Evolutionary conservation across 371 early-diverging fungal genomes (phyloP).

Genomic region (Actinomucor elegans): DNA sequence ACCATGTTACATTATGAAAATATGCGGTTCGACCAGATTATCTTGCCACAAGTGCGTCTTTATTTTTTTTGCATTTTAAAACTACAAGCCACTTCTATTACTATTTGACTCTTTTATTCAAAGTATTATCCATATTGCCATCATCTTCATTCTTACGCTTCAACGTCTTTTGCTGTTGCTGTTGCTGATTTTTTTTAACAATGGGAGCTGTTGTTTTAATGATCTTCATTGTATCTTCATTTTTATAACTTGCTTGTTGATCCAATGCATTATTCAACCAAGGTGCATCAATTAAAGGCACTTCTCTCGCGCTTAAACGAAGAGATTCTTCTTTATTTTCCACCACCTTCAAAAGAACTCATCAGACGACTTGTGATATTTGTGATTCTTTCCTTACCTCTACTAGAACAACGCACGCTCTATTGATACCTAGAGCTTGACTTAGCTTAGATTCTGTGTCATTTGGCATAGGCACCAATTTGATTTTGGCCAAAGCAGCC

Average conservation of each 20-base stretch:
- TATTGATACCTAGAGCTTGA: constrained; percentile 17
- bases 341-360: too few relatives aligned
- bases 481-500: constrained; percentile 31
- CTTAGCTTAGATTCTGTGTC: constrained; percentile 25
- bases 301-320: constrained; percentile 21
- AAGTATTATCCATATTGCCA: too few relatives aligned
- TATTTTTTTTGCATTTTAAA: too few relatives aligned
- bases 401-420: constrained; percentile 21
- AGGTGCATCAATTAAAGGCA: constrained; percentile 25
- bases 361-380: too few relatives aligned
- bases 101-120: too few relatives aligned
- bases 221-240: constrained; percentile 24
- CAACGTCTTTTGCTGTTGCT: constrained; percentile 1
- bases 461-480: constrained; percentile 29
- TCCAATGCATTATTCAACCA: constrained; percentile 21
- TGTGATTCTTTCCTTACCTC: constrained; percentile 22
- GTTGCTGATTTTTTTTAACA: constrained; percentile 2
- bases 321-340: constrained; percentile 28
- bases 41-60: too few relatives aligned
- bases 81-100: too few relatives aligned
- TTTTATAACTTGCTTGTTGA: constrained; percentile 4
- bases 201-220: constrained; percentile 31
- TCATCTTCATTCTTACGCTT: constrained; percentile 13
- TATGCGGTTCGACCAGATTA: too few relatives aligned
- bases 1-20: too few relatives aligned